These are phyloP conservation scores for Pyrus hybrid DNA, from an alignment of 331 rosid genomes.

Conservation along the genomic window DNA sequence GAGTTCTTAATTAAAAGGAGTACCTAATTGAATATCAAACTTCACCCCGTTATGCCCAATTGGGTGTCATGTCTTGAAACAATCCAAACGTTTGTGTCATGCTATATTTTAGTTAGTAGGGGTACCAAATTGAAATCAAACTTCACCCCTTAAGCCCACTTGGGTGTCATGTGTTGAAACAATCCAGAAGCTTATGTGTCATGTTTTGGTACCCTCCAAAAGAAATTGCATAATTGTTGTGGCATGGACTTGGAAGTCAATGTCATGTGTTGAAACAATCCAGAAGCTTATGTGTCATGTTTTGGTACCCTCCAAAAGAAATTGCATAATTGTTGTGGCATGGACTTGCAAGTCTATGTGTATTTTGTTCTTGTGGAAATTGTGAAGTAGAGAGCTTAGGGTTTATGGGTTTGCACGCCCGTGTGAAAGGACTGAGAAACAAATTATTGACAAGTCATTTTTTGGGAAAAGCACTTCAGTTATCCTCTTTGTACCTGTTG, in stretches of 20 bases:
- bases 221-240: neutral
- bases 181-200: neutral
- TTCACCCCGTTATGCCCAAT: too few species aligned
- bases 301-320: neutral
- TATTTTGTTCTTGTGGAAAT: neutral
- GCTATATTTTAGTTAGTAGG: too few species aligned
- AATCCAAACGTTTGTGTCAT: too few species aligned
- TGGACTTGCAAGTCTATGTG: neutral
- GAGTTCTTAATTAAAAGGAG: rapidly evolving
- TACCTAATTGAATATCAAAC: too few species aligned
- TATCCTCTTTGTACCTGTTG: neutral
- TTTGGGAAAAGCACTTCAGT: neutral
- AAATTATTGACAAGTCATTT: neutral
- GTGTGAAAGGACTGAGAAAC: neutral
- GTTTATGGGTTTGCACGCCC: neutral
- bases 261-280: neutral
- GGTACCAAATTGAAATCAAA: neutral
- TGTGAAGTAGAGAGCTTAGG: too few species aligned
- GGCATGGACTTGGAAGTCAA: neutral
- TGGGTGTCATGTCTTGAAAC: too few species aligned
- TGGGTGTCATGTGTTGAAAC: neutral
- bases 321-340: neutral
- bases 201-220: neutral
- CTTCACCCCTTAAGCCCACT: neutral
- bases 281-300: neutral